Percentiles rank a stretch among this genome's conserved stretches.
phyloP scores from a whole-genome alignment of 495 filamentous ascomycete genomes.

The Xylaria castorea region DNA sequence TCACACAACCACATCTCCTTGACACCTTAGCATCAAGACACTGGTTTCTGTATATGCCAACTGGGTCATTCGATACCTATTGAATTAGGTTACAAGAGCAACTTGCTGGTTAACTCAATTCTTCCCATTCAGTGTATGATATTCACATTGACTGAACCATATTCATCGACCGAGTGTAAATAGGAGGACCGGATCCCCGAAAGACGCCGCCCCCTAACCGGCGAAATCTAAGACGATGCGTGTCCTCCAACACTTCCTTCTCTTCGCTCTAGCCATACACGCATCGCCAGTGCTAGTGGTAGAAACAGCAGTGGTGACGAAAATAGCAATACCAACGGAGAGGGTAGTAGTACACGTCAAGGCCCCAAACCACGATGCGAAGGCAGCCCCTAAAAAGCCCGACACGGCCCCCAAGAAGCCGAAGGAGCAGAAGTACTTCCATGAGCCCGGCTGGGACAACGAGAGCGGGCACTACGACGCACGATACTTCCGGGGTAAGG shows the following conservation, averaged over 20 bases:
- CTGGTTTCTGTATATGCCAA: background rate
- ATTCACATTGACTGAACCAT: background rate
- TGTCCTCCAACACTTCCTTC: background rate
- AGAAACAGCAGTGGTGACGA: background rate
- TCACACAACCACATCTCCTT: background rate
- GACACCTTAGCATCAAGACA: background rate
- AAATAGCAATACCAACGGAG: background rate
- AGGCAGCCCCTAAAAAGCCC: background rate
- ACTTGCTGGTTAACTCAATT: background rate
- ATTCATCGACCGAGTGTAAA: background rate
- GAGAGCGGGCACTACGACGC: conserved; percentile 74
- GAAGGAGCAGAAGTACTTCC: conserved; percentile 46
- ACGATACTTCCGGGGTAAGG: conserved; percentile 66
- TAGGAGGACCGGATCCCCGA: background rate
- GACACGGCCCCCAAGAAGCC: background rate
- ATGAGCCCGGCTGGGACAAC: conserved; percentile 63
- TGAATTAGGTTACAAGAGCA: background rate
- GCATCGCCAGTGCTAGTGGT: conserved; percentile 11
- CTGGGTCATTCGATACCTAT: background rate
- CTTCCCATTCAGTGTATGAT: background rate
- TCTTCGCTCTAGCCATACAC: background rate
- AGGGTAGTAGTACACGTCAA: conserved; percentile 4
- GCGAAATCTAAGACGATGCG: conserved; percentile 7
- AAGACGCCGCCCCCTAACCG: background rate
- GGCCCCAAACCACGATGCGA: background rate